Evolutionary conservation across 306 rosid species (phyloP).

Genomic region (Hippophae gyantsensis): DNA sequence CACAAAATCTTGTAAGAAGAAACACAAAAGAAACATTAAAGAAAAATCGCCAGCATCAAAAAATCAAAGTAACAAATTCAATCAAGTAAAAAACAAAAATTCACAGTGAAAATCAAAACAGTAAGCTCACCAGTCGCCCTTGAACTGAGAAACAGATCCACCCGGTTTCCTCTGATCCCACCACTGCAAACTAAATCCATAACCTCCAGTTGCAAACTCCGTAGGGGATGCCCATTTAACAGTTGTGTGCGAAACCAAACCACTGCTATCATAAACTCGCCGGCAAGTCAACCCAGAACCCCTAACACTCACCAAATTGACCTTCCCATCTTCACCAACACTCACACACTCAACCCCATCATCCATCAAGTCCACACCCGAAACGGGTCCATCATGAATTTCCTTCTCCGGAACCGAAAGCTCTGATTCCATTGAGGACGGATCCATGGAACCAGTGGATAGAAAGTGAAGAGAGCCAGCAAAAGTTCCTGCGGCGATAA

Average conservation of each 20-base stretch:
- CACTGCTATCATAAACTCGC: conserved; percentile 60
- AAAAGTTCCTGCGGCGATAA: conserved; percentile 47
- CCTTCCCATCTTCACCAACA: conserved; percentile 77
- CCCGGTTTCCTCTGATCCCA: conserved; percentile 90
- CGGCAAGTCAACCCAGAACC: conserved; percentile 35
- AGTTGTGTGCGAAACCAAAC: conserved; percentile 64
- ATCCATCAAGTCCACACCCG: conserved; percentile 58
- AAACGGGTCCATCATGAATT: conserved; percentile 37
- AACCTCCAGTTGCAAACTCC: conserved; percentile 83
- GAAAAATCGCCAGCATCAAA: too few relatives aligned
- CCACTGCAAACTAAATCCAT: conserved; percentile 81
- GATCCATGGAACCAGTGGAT: conserved; percentile 36
- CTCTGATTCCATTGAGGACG: conserved; percentile 37
- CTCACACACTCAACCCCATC: conserved; percentile 61
- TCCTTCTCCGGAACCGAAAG: conserved; percentile 42
- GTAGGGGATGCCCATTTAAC: conserved; percentile 79
- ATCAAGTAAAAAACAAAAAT: neutral
- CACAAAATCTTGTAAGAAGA: too few relatives aligned
- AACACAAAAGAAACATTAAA: too few relatives aligned
- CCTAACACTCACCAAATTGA: conserved; percentile 52
- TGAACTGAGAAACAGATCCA: conserved; percentile 76
- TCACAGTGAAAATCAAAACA: neutral
- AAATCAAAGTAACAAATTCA: neutral
- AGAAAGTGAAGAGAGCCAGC: conserved; percentile 66
- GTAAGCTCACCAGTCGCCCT: conserved; percentile 61